A percentile compares a stretch with the other conserved stretches of the same genome.
These are phyloP conservation scores for Fermentozyma sake DNA, from an alignment of 1,139 yeast genomes.

Conservation along the genomic window DNA sequence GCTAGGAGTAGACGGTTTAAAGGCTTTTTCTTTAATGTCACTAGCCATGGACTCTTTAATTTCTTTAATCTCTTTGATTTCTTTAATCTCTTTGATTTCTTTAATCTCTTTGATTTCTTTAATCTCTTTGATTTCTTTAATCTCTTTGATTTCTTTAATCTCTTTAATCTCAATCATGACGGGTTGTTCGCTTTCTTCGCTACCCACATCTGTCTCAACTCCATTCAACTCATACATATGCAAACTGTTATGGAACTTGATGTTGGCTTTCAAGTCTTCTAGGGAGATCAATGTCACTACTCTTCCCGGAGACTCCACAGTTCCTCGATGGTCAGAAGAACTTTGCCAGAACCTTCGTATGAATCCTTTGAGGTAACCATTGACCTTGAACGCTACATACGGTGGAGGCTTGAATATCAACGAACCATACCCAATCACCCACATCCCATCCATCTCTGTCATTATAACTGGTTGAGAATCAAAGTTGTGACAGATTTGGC, in stretches of 20 bases:
- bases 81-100: too few relatives aligned
- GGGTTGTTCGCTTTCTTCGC: too few relatives aligned
- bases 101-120: too few relatives aligned
- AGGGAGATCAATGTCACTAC: slow-evolving; percentile 75
- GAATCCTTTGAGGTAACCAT: slow-evolving; percentile 74
- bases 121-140: too few relatives aligned
- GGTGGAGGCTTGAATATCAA: slow-evolving; percentile 91
- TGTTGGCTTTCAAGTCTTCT: slow-evolving; percentile 43
- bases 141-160: too few relatives aligned
- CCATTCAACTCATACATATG: slow-evolving; percentile 32
- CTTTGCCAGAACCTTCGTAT: slow-evolving; percentile 90
- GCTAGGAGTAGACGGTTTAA: too few relatives aligned
- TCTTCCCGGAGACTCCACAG: slow-evolving; percentile 79
- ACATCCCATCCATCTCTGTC: slow-evolving; percentile 45
- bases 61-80: too few relatives aligned
- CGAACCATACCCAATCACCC: slow-evolving; percentile 93
- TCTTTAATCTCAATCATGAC: too few relatives aligned
- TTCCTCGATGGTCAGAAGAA: slow-evolving; percentile 86
- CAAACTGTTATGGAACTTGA: slow-evolving; percentile 44
- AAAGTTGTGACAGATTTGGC: too few relatives aligned
- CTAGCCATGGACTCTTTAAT: slow-evolving; percentile 3
- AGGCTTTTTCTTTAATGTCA: slow-evolving; percentile 3
- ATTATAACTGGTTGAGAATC: too few relatives aligned
- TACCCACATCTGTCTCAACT: slow-evolving; percentile 5
- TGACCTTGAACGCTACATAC: slow-evolving; percentile 51